Evolutionary conservation across 768 basidiomycete genomes (phyloP).

Genomic region (Xerocomus brunneocitrinus): DNA sequence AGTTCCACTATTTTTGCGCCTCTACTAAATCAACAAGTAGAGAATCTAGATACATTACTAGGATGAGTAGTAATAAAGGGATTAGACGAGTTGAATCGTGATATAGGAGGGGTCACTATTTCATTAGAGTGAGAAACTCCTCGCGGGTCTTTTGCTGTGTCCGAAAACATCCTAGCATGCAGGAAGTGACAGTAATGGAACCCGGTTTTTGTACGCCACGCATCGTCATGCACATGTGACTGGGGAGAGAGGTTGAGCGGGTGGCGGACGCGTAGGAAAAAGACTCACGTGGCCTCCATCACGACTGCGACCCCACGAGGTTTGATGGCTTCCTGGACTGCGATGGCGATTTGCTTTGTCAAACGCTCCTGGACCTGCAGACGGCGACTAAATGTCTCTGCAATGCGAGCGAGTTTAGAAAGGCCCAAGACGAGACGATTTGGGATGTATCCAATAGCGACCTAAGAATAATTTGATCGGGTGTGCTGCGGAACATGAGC

Average conservation of each 20-base stretch:
- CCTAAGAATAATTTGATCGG: conserved; percentile 42
- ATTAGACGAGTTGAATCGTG: conserved; percentile 48
- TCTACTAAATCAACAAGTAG: conserved; percentile 8
- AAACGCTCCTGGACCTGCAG: conserved; percentile 97
- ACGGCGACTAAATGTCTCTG: conserved; percentile 93
- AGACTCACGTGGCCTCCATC: conserved; percentile 92
- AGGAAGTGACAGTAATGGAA: conserved; percentile 89
- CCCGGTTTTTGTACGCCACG: conserved; percentile 99
- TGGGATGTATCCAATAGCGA: conserved; percentile 97
- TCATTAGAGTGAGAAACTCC: conserved; percentile 89
- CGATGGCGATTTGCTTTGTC: conserved; percentile 95
- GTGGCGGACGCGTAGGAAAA: conserved; percentile 3
- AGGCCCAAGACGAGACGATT: conserved; percentile 91
- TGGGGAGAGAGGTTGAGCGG: conserved; percentile 29
- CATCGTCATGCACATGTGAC: conserved; percentile 99
- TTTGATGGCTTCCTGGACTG: conserved; percentile 97
- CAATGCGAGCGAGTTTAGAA: conserved; percentile 94
- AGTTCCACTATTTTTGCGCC: conserved; percentile 18
- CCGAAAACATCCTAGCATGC: conserved; percentile 98
- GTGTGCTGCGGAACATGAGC: conserved; percentile 17
- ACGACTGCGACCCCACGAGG: conserved; percentile 98
- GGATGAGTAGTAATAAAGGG: conserved; percentile 23
- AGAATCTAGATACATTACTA: conserved; percentile 18
- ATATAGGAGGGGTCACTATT: conserved; percentile 27
- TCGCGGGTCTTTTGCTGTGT: conserved; percentile 98